phyloP scores from a whole-genome alignment of 2,329 filamentous ascomycete genomes.

The Talaromyces sp. region DNA sequence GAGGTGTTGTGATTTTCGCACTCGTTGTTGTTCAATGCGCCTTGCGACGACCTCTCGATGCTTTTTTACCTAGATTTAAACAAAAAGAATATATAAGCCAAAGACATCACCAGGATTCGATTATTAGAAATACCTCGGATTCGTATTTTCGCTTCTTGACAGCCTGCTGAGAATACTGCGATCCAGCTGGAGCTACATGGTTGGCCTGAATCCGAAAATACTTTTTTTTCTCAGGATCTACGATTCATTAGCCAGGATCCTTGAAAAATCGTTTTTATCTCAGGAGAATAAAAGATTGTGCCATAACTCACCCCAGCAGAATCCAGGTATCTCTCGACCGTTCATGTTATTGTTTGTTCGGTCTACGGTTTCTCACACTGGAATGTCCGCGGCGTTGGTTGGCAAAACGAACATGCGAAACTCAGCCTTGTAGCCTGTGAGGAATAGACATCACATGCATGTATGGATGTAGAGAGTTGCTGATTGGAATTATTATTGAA shows the following conservation, averaged over 20 bases:
- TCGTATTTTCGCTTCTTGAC: slow-evolving; percentile 54
- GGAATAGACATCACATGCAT: background rate
- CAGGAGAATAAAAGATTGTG: background rate
- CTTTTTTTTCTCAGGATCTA: slow-evolving; percentile 51
- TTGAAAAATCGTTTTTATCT: background rate
- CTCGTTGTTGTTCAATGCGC: slow-evolving; percentile 27
- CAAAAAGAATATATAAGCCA: slow-evolving; percentile 10
- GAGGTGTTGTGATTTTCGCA: slow-evolving; percentile 26
- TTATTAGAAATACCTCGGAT: slow-evolving; percentile 26
- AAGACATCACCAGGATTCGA: background rate
- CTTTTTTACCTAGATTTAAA: slow-evolving; percentile 21
- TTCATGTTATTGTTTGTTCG: slow-evolving; percentile 2
- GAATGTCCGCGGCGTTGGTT: background rate
- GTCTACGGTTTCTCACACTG: background rate
- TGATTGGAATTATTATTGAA: background rate
- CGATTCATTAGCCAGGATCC: background rate
- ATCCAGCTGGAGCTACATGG: slow-evolving; percentile 45
- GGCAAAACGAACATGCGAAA: background rate
- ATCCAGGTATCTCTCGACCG: slow-evolving; percentile 12
- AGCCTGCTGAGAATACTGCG: slow-evolving; percentile 53
- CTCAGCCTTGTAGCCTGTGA: background rate
- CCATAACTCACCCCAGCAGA: slow-evolving; percentile 11
- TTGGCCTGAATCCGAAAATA: slow-evolving; percentile 63
- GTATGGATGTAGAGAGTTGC: background rate
- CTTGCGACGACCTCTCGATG: slow-evolving; percentile 21